Conservation (phyloP, 306 rosid genomes). For the Gleditsia sinensis region DNA sequence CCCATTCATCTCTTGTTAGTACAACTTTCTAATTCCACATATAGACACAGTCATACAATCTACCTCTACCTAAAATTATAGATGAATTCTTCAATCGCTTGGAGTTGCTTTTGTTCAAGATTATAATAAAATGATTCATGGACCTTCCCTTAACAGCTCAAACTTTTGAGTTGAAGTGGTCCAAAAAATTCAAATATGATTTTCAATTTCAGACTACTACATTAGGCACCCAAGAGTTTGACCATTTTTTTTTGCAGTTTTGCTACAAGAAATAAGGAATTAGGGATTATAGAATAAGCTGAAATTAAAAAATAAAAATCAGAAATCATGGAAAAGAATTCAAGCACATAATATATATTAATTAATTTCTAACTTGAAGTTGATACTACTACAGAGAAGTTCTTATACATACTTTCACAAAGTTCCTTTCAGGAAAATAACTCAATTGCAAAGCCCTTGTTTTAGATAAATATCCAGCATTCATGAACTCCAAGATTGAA, state of each 20-base stretch:
- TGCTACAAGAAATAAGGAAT: background rate
- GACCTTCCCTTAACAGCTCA: too few species aligned
- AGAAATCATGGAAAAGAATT: background rate
- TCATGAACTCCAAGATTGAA: background rate
- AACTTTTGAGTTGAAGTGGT: too few species aligned
- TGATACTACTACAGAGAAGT: background rate
- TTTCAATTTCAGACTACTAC: background rate
- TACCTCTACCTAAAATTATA: background rate
- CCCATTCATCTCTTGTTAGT: background rate
- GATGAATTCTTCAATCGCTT: background rate
- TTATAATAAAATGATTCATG: too few species aligned
- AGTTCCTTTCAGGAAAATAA: background rate
- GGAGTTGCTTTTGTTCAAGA: too few species aligned
- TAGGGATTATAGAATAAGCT: background rate
- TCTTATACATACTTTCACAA: background rate
- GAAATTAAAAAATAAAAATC: background rate
- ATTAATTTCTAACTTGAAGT: background rate
- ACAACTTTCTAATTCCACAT: background rate
- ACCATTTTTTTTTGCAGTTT: too few species aligned
- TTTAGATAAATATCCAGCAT: background rate
- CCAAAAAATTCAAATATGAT: background rate
- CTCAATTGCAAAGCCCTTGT: background rate
- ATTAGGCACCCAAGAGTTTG: background rate
- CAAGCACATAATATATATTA: background rate
- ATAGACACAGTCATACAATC: background rate